Evolutionary conservation across 2,329 filamentous ascomycete species (phyloP).

Genomic region (Alternaria novae-zelandiae): DNA sequence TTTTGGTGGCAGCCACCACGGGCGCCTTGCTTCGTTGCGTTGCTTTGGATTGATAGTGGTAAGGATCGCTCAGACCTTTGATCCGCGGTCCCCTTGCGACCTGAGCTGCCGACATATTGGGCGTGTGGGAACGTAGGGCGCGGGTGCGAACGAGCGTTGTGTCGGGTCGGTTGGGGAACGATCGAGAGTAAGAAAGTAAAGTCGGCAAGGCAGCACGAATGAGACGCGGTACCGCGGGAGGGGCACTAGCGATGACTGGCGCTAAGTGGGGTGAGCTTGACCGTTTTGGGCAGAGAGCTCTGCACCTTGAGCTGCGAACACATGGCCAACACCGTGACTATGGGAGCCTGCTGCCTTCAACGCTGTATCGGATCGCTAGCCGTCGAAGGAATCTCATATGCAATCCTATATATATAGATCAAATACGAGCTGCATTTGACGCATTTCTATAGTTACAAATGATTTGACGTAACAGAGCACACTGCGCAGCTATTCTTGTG

Average conservation of each 20-base stretch:
- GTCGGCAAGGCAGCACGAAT: constrained; percentile 18
- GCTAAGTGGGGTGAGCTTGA: not conserved
- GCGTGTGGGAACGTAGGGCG: not conserved
- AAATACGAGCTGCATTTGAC: not conserved
- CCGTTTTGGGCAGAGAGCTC: not conserved
- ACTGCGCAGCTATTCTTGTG: not conserved
- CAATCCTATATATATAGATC: not conserved
- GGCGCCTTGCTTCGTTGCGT: constrained; percentile 30
- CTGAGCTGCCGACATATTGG: constrained; percentile 27
- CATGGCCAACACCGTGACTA: not conserved
- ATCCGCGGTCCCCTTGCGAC: constrained; percentile 31
- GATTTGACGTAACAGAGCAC: not conserved
- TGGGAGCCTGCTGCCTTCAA: not conserved
- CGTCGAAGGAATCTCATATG: not conserved
- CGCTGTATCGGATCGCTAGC: not conserved
- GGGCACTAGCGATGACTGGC: constrained; percentile 9
- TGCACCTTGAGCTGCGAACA: constrained; percentile 16
- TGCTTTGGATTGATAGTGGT: constrained; percentile 24
- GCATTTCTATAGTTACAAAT: not conserved
- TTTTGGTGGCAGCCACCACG: constrained; percentile 20
- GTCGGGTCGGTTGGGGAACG: not conserved
- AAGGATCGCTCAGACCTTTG: constrained; percentile 28
- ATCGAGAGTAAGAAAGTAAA: constrained; percentile 3
- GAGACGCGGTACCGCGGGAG: constrained; percentile 17
- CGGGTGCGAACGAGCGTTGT: constrained; percentile 1